Base-by-base conservation (phyloP, 768 basidiomycete species). In the Infundibulicybe gibba region DNA sequence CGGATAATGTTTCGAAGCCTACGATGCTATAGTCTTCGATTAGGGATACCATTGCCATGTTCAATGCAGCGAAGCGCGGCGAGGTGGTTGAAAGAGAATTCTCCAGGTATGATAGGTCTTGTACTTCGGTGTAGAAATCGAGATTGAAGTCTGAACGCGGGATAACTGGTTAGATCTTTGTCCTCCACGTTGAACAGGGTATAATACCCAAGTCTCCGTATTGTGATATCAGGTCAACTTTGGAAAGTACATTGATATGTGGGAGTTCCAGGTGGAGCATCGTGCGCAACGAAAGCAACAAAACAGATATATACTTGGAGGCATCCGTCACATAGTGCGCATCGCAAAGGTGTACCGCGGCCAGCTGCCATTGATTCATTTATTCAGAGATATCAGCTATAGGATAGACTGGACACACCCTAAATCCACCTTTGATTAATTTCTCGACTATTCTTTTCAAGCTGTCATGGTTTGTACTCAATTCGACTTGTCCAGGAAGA, bases 251-350 rank as follows among this genome's bases (percentile, higher is more conserved):
- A 60, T 99, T 98, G 67, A 99, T 75, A 61, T 98, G 97, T 0
- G 97, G 97, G n/a, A 98, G 77, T 59, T 97, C 97, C 46, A 99
- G 77, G 59, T 97, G 94, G n/a, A 99, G 75, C 97, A 98, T 98
- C 13, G 95, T 90, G 41, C 97, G 79, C 20, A 99, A 75, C 10
- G 94, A 91, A 11, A 97, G 81, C 32, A 99, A 77, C 37, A 97
- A 76, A 32, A 97, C 82, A 11, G 94, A 93, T 49, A 98, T 77
- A 66, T 94, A 99, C 70, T 97, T 97, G 3, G 91, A 77, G 2
- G 94, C 87, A 60, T 98, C 94, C 40, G 94, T 95, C 57, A 98
- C 88, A 63, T 97, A 94, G 67, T 95, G 92, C 1, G 97, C 90
- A 68, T 99, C 95, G 64, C 93, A 97, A 2, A 99, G 75, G 65